A percentile compares a stretch with the other conserved stretches of the same genome.
These are phyloP conservation scores for Pseudoneurospora amorphoporcata DNA, from an alignment of 495 filamentous ascomycete species.

Conservation along the genomic window DNA sequence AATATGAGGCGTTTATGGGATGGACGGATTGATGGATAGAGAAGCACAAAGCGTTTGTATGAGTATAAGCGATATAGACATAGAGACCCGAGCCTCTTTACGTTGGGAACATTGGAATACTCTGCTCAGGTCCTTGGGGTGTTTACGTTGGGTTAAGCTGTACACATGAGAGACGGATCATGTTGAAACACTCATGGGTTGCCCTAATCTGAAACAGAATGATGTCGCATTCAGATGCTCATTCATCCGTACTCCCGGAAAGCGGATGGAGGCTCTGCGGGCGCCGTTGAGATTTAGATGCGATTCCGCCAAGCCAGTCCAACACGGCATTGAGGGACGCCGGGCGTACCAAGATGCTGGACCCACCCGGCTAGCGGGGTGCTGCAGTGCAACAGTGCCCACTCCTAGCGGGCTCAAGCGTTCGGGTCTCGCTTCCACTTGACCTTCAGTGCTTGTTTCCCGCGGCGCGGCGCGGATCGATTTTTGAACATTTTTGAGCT, in stretches of 20 bases:
- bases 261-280: neutral
- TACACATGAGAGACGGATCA: constrained; percentile 5
- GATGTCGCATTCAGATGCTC: neutral
- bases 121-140: constrained; percentile 1
- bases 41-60: neutral
- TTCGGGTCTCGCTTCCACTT: neutral
- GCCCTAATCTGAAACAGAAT: neutral
- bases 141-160: constrained; percentile 16
- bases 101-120: neutral
- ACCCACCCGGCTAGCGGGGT: neutral
- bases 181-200: neutral
- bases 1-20: neutral
- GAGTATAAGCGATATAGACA: neutral
- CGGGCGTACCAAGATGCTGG: neutral
- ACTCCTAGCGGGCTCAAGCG: neutral
- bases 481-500: constrained; percentile 1
- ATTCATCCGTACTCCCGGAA: neutral
- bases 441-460: neutral
- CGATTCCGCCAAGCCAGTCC: neutral
- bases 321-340: neutral
- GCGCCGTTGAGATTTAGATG: neutral
- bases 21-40: neutral
- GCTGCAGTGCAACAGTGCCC: neutral
- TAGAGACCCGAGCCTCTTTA: neutral
- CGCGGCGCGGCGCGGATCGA: neutral